These are phyloP conservation scores for Didymella arachidicola DNA, from an alignment of 2,329 filamentous ascomycete species.

Conservation along the genomic window DNA sequence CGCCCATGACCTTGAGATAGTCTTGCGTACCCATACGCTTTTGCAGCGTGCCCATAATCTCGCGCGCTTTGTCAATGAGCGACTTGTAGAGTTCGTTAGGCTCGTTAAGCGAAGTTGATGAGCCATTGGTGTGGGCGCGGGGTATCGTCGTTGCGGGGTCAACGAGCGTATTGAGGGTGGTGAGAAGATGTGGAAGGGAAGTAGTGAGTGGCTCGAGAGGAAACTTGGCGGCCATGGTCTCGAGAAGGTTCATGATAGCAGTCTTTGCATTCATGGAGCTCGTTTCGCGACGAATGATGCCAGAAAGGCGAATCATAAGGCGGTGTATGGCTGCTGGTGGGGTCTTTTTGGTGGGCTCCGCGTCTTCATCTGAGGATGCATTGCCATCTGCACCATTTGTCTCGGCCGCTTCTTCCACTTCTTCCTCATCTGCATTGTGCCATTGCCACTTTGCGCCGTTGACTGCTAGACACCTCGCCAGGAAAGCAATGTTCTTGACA, in stretches of 20 bases:
- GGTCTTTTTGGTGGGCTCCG: constrained; percentile 31
- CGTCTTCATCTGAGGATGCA: constrained; percentile 47
- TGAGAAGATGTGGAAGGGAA: constrained; percentile 70
- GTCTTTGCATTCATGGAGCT: constrained; percentile 76
- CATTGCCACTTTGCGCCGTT: constrained; percentile 61
- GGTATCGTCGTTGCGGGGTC: constrained; percentile 78
- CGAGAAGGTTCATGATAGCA: constrained; percentile 76
- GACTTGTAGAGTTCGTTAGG: constrained; percentile 69
- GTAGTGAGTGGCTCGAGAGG: constrained; percentile 64
- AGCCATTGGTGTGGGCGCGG: constrained; percentile 69
- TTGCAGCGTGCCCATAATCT: constrained; percentile 83
- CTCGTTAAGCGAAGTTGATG: constrained; percentile 58
- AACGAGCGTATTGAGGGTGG: constrained; percentile 81
- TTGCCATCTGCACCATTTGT: constrained; percentile 46
- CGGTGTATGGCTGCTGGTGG: constrained; percentile 69
- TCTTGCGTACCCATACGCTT: constrained; percentile 81
- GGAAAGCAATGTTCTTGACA: constrained; percentile 82
- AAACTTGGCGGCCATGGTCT: constrained; percentile 71
- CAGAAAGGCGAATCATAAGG: constrained; percentile 79
- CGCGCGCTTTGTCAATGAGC: constrained; percentile 74
- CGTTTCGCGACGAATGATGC: constrained; percentile 73
- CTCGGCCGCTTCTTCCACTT: constrained; percentile 54
- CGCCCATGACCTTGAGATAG: constrained; percentile 77
- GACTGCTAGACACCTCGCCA: constrained; percentile 70
- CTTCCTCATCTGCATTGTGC: constrained; percentile 55